Percentiles rank a stretch among this genome's conserved stretches.
These are phyloP conservation scores for Pseudogymnoascus sp. DNA, from an alignment of 2,329 filamentous ascomycete species.

Conservation along the genomic window DNA sequence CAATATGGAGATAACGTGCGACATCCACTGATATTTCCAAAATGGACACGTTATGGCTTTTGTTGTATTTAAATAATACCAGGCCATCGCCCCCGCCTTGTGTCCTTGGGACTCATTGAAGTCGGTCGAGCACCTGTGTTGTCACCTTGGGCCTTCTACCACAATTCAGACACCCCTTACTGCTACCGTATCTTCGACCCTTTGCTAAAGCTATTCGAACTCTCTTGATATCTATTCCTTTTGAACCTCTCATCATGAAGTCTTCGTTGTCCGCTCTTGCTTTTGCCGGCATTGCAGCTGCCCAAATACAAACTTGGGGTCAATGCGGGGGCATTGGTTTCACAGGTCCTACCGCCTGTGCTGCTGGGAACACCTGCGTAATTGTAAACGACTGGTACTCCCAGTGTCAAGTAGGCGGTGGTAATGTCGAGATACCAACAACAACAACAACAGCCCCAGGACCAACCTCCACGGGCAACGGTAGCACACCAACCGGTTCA, in stretches of 20 bases:
- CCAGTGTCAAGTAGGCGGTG: slow-evolving; percentile 8
- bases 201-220: neutral
- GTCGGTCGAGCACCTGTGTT: neutral
- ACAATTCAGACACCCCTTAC: too few relatives aligned
- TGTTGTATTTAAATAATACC: neutral
- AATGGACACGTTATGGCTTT: neutral
- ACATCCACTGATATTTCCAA: neutral
- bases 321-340: slow-evolving; percentile 30
- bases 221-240: neutral
- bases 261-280: neutral
- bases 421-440: neutral
- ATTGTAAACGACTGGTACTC: slow-evolving; percentile 14
- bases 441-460: neutral
- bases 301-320: slow-evolving; percentile 19
- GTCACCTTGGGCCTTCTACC: neutral
- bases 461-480: neutral
- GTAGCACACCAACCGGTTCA: neutral
- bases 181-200: neutral
- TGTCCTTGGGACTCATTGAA: neutral
- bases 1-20: neutral
- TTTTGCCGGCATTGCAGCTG: neutral
- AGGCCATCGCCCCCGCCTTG: neutral
- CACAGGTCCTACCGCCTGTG: slow-evolving; percentile 24
- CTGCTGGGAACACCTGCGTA: slow-evolving; percentile 20
- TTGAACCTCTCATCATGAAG: neutral